A percentile compares a stretch with the other conserved stretches of the same genome.
These are phyloP conservation scores for Kwoniella shandongensis DNA, from an alignment of 768 basidiomycete genomes.

Conservation along the genomic window DNA sequence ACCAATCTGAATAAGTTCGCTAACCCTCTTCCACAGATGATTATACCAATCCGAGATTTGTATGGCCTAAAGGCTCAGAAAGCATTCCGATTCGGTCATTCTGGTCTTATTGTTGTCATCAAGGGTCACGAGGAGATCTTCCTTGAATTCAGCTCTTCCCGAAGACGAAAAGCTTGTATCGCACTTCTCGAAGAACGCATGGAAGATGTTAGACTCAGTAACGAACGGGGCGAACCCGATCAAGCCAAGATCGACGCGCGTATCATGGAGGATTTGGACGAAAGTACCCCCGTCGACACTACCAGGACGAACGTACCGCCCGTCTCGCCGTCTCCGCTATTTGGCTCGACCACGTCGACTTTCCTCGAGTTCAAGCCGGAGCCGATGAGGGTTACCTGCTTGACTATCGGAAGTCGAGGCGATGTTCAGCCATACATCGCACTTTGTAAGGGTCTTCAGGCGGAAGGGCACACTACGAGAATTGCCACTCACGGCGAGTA, in stretches of 20 bases:
- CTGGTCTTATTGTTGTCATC: constrained; percentile 84
- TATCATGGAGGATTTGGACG: constrained; percentile 80
- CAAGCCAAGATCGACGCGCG: constrained; percentile 62
- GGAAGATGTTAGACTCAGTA: constrained; percentile 62
- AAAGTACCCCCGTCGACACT: constrained; percentile 49
- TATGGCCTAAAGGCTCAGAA: constrained; percentile 78
- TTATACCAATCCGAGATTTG: constrained; percentile 85
- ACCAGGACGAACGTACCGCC: constrained; percentile 18
- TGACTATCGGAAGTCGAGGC: constrained; percentile 93
- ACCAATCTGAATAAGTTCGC: not conserved
- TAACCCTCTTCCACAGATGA: constrained; percentile 66
- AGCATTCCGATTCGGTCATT: constrained; percentile 84
- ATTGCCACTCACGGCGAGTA: constrained; percentile 97
- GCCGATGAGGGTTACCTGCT: constrained; percentile 82
- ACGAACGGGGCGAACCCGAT: constrained; percentile 51
- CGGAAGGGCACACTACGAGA: constrained; percentile 72
- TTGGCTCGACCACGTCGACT: constrained; percentile 90
- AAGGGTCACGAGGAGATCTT: constrained; percentile 97
- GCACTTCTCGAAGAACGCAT: constrained; percentile 73
- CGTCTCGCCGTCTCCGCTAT: constrained; percentile 66
- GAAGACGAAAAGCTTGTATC: constrained; percentile 76
- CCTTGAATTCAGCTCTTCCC: constrained; percentile 83
- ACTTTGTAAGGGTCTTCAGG: constrained; percentile 70
- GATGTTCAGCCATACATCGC: constrained; percentile 99
- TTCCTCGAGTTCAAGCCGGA: constrained; percentile 96